Percentiles rank a stretch among this genome's conserved stretches.
phyloP scores from a whole-genome alignment of 2,329 filamentous ascomycete species.

The Colletotrichum navitas region DNA sequence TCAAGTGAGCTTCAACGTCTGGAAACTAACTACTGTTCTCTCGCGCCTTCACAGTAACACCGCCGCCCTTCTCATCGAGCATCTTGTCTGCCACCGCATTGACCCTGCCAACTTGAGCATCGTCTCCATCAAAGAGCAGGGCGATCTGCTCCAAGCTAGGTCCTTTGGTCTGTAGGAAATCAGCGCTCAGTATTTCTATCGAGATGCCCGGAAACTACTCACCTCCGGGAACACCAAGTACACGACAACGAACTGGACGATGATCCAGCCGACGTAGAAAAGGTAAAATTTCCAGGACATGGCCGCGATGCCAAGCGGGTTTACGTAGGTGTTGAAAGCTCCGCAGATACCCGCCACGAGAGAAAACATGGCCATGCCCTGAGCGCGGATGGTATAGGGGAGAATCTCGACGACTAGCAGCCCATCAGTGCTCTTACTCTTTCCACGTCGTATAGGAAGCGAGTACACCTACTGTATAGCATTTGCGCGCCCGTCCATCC shows the following conservation, averaged over 20 bases:
- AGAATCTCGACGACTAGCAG: constrained; percentile 59
- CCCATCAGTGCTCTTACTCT: neutral
- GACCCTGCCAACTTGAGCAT: constrained; percentile 26
- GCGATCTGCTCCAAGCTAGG: constrained; percentile 43
- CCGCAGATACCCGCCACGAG: constrained; percentile 38
- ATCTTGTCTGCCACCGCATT: constrained; percentile 36
- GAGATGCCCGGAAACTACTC: neutral
- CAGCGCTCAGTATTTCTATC: neutral
- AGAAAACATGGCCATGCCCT: constrained; percentile 57
- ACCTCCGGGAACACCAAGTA: constrained; percentile 43
- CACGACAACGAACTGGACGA: constrained; percentile 57
- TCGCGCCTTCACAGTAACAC: constrained; percentile 12
- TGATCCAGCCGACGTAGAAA: constrained; percentile 59
- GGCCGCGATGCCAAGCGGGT: constrained; percentile 63
- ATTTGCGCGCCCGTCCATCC: constrained; percentile 40
- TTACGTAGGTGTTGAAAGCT: constrained; percentile 55
- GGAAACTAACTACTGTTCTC: constrained; percentile 7
- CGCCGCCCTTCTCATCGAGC: constrained; percentile 28
- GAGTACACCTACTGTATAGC: constrained; percentile 27
- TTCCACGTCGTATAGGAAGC: too few relatives aligned
- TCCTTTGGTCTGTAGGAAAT: constrained; percentile 42
- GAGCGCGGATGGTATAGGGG: constrained; percentile 64
- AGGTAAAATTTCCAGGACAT: constrained; percentile 70
- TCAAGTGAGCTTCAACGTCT: neutral
- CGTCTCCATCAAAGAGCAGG: constrained; percentile 41